Evolutionary conservation across 2,329 filamentous ascomycete genomes (phyloP).

Genomic region (Byssochlamys sp.): DNA sequence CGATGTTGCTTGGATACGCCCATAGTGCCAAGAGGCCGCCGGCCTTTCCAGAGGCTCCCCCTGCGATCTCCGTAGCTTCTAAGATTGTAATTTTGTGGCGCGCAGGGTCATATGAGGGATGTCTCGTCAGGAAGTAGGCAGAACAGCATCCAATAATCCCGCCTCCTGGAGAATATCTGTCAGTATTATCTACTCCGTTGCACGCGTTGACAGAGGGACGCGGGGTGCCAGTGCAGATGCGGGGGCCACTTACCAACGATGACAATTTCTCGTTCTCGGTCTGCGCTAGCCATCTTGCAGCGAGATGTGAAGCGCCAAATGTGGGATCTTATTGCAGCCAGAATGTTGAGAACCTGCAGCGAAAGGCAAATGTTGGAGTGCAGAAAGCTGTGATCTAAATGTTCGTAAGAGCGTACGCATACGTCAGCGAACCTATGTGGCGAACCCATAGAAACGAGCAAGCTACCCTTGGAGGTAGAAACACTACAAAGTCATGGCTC

Average conservation of each 20-base stretch:
- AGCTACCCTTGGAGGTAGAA: not conserved
- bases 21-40: constrained; percentile 82
- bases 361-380: not conserved
- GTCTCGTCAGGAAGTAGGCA: constrained; percentile 81
- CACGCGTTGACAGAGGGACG: constrained; percentile 4
- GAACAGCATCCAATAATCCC: constrained; percentile 88
- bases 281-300: constrained; percentile 20
- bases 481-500: not conserved
- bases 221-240: constrained; percentile 13
- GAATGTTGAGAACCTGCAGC: constrained; percentile 5
- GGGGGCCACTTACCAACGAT: constrained; percentile 25
- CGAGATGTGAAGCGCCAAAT: constrained; percentile 10
- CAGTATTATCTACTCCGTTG: constrained; percentile 6
- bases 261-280: constrained; percentile 30
- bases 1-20: constrained; percentile 78
- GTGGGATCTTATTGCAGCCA: constrained; percentile 15
- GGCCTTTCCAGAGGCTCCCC: constrained; percentile 90
- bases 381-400: not conserved
- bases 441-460: not conserved
- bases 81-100: constrained; percentile 74
- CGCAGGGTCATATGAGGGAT: constrained; percentile 66
- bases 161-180: constrained; percentile 50
- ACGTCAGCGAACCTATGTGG: constrained; percentile 26
- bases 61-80: constrained; percentile 74
- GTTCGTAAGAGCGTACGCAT: constrained; percentile 5